phyloP scores from a whole-genome alignment of 2,329 filamentous ascomycete species.

The Purpureocillium takamizusanense region DNA sequence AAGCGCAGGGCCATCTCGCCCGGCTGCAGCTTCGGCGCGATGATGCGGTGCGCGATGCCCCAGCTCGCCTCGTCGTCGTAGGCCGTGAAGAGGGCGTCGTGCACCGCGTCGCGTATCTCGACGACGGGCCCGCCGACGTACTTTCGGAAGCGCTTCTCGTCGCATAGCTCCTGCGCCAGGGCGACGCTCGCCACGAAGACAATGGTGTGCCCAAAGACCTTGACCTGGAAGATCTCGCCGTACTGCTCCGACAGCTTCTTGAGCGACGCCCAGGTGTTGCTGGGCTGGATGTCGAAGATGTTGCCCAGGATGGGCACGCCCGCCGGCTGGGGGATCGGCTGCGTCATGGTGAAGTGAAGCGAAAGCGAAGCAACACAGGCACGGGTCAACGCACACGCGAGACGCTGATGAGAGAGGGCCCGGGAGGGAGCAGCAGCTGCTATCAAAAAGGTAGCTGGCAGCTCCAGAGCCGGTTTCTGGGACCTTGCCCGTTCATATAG shows the following conservation, averaged over 20 bases:
- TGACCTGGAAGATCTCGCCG: constrained; percentile 30
- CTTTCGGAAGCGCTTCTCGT: constrained; percentile 45
- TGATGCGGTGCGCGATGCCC: constrained; percentile 42
- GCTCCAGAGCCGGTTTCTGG: too few relatives aligned
- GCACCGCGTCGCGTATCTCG: constrained; percentile 39
- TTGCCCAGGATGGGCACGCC: constrained; percentile 27
- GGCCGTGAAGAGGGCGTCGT: constrained; percentile 44
- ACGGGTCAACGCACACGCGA: too few relatives aligned
- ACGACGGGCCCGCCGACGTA: constrained; percentile 43
- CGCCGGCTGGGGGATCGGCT: constrained; percentile 24
- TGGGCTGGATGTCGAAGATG: constrained; percentile 23
- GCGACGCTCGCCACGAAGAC: constrained; percentile 38
- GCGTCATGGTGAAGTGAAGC: constrained; percentile 21
- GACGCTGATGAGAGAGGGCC: too few relatives aligned
- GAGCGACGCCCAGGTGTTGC: constrained; percentile 26
- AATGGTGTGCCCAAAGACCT: constrained; percentile 20
- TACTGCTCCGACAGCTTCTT: constrained; percentile 25
- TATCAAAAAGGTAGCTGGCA: too few relatives aligned
- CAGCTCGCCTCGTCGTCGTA: constrained; percentile 38
- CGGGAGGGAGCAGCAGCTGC: too few relatives aligned
- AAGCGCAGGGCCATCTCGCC: constrained; percentile 26
- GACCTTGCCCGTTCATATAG: not conserved
- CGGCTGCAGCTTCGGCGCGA: constrained; percentile 34
- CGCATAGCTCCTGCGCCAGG: constrained; percentile 41
- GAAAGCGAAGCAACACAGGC: too few relatives aligned